A percentile compares a stretch with the other conserved stretches of the same genome.
Evolutionary conservation across 805 yeast genomes (phyloP).

Genomic region (Sugiyamaella marilandica): DNA sequence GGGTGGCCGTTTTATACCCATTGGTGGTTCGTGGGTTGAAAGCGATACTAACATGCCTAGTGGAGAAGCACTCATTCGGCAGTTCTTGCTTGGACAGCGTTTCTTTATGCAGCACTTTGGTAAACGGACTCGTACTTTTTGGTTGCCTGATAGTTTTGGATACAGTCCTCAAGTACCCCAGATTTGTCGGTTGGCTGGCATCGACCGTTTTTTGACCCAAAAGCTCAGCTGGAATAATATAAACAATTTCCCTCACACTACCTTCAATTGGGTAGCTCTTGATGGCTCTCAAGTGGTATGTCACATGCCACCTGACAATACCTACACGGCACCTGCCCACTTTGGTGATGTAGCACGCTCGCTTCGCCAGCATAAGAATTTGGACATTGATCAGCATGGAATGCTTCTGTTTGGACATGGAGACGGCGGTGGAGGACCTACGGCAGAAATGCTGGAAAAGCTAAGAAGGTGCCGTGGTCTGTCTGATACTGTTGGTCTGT

Average conservation of each 20-base stretch:
- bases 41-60: slow-evolving; percentile 93
- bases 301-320: slow-evolving; percentile 97
- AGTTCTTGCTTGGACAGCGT: slow-evolving; percentile 84
- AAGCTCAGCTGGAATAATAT: slow-evolving; percentile 96
- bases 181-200: slow-evolving; percentile 79
- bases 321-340: slow-evolving; percentile 89
- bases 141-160: slow-evolving; percentile 98
- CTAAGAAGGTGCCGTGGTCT: slow-evolving; percentile 87
- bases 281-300: slow-evolving; percentile 91
- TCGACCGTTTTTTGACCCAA: slow-evolving; percentile 82
- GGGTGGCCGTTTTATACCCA: slow-evolving; percentile 74
- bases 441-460: slow-evolving; percentile 88
- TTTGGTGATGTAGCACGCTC: slow-evolving; percentile 89
- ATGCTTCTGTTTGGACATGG: slow-evolving; percentile 86
- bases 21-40: slow-evolving; percentile 99
- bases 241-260: slow-evolving; percentile 80
- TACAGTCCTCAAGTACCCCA: slow-evolving; percentile 95
- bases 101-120: slow-evolving; percentile 81
- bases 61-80: slow-evolving; percentile 88
- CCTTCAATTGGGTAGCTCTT: slow-evolving; percentile 93
- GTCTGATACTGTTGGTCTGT: slow-evolving; percentile 68
- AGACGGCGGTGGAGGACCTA: slow-evolving; percentile 99
- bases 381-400: slow-evolving; percentile 75
- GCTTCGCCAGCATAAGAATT: slow-evolving; percentile 73
- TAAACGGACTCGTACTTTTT: slow-evolving; percentile 63